Conservation (phyloP, 345 rosid species). For the Bretschneidera sinensis region DNA sequence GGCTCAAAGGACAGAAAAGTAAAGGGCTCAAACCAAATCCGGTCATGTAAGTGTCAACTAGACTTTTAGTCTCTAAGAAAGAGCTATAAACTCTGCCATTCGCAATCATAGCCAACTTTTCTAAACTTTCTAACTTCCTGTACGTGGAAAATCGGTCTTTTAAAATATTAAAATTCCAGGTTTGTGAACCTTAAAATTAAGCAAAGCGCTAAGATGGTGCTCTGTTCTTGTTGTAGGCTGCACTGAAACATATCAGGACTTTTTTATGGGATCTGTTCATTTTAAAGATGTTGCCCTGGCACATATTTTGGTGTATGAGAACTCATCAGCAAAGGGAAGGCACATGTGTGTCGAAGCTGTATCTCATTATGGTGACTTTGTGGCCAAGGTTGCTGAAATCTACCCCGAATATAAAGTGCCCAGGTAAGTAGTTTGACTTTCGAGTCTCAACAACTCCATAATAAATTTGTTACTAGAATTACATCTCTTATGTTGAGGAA, state of each 20-base stretch:
- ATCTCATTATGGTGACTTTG: constrained; percentile 88
- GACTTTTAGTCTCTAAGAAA: background rate
- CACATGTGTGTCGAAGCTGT: constrained; percentile 84
- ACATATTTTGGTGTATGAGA: constrained; percentile 83
- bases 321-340: constrained; percentile 70
- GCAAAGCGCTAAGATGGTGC: background rate
- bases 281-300: constrained; percentile 89
- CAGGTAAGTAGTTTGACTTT: constrained; percentile 34
- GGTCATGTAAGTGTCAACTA: too few species aligned
- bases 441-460: too few species aligned
- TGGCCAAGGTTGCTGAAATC: constrained; percentile 82
- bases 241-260: constrained; percentile 63
- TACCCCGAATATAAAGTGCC: constrained; percentile 82
- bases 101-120: background rate
- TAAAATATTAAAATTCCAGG: background rate
- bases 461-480: too few species aligned
- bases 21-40: too few species aligned
- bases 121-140: background rate
- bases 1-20: too few species aligned
- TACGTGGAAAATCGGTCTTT: background rate
- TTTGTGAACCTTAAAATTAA: background rate
- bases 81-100: background rate
- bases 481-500: background rate
- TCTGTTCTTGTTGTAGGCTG: constrained; percentile 49
- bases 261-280: constrained; percentile 88